phyloP scores from a whole-genome alignment of 2,329 filamentous ascomycete species.

The Alternaria gaisen region DNA sequence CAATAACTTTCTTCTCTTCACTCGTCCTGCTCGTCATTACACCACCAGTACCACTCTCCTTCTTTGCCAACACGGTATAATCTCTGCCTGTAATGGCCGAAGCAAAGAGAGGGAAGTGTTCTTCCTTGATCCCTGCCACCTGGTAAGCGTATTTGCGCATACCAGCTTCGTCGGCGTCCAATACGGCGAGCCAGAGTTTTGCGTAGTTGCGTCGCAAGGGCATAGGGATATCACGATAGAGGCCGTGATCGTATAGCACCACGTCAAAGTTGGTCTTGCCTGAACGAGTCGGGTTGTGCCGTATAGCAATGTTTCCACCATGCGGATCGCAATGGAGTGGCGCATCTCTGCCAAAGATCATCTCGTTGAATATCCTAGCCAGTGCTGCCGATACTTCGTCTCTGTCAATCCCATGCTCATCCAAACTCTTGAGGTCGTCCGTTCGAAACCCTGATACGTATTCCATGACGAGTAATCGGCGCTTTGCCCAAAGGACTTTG shows the following conservation, averaged over 20 bases:
- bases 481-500: slow-evolving; percentile 86
- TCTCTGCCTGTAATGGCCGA: slow-evolving; percentile 96
- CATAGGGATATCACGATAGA: slow-evolving; percentile 91
- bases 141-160: slow-evolving; percentile 92
- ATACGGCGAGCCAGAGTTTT: slow-evolving; percentile 95
- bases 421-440: slow-evolving; percentile 88
- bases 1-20: slow-evolving; percentile 87
- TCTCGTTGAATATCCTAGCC: slow-evolving; percentile 95
- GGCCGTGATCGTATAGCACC: slow-evolving; percentile 93
- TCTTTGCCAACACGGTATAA: slow-evolving; percentile 75
- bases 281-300: slow-evolving; percentile 71
- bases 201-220: slow-evolving; percentile 85
- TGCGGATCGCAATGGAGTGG: slow-evolving; percentile 97
- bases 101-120: slow-evolving; percentile 93
- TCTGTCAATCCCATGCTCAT: slow-evolving; percentile 85
- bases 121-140: slow-evolving; percentile 86
- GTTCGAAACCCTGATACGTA: slow-evolving; percentile 85
- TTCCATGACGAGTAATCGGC: slow-evolving; percentile 94
- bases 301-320: slow-evolving; percentile 93
- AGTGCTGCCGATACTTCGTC: slow-evolving; percentile 94
- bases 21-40: slow-evolving; percentile 68
- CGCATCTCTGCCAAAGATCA: slow-evolving; percentile 93
- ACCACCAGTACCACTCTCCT: slow-evolving; percentile 39
- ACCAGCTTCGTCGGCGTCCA: slow-evolving; percentile 82
- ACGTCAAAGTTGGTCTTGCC: slow-evolving; percentile 84